These are phyloP conservation scores for Lepidium sativum DNA, from an alignment of 345 rosid genomes.

Conservation along the genomic window DNA sequence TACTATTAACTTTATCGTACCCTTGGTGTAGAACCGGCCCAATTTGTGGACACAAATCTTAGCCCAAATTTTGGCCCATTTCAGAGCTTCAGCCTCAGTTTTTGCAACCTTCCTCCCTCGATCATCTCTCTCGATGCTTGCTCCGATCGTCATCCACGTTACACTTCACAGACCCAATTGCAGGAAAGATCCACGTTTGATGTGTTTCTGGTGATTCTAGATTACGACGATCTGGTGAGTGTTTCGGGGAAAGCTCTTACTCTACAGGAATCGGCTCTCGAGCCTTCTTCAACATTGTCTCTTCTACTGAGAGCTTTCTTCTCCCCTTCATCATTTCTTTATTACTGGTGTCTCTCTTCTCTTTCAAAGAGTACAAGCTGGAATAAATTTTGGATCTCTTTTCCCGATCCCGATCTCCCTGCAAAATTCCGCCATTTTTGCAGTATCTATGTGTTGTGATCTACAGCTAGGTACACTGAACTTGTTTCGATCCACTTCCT, in stretches of 20 bases:
- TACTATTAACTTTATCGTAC: too few species aligned
- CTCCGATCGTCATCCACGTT: slow-evolving; percentile 15
- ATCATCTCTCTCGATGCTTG: slow-evolving; percentile 17
- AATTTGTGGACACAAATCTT: not conserved
- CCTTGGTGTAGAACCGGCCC: not conserved
- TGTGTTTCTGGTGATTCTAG: not conserved
- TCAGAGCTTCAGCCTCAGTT: not conserved
- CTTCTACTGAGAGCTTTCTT: slow-evolving; percentile 6
- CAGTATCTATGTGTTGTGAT: not conserved
- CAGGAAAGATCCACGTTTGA: slow-evolving; percentile 3
- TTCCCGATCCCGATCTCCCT: slow-evolving; percentile 24
- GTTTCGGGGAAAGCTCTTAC: not conserved
- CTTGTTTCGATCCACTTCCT: slow-evolving; percentile 10
- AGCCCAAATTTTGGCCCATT: slow-evolving; percentile 1
- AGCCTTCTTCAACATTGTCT: slow-evolving; percentile 17
- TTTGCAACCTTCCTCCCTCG: slow-evolving; percentile 1
- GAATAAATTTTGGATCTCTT: not conserved
- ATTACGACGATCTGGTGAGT: slow-evolving; percentile 14
- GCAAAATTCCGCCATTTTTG: not conserved
- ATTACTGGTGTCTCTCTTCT: not conserved
- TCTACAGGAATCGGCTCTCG: slow-evolving; percentile 5
- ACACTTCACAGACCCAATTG: not conserved
- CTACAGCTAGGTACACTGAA: slow-evolving; percentile 14
- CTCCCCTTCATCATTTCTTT: not conserved
- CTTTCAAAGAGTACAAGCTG: not conserved